phyloP scores from a whole-genome alignment of 2,329 filamentous ascomycete genomes.

The Claviceps purpurea region DNA sequence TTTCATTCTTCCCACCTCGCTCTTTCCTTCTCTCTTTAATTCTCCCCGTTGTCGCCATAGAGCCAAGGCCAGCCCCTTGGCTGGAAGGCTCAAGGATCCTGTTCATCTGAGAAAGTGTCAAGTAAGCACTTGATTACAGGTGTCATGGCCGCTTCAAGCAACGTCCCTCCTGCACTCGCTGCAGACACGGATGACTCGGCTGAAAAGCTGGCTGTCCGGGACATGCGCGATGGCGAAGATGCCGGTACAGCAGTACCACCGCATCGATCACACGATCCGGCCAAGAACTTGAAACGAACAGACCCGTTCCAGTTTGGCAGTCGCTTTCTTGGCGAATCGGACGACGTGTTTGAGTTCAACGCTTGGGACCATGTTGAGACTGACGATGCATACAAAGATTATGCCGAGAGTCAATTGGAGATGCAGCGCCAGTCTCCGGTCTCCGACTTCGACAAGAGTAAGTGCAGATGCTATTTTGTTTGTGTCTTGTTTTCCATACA shows the following conservation, averaged over 20 bases:
- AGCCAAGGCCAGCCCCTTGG: slow-evolving; percentile 1
- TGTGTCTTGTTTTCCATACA: neutral
- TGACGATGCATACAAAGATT: slow-evolving; percentile 76
- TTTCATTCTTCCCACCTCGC: neutral
- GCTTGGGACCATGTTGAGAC: slow-evolving; percentile 98
- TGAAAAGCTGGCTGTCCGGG: slow-evolving; percentile 14
- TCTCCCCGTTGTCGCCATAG: neutral
- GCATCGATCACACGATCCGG: slow-evolving; percentile 58
- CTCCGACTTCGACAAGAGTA: slow-evolving; percentile 81
- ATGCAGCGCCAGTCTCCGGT: slow-evolving; percentile 79
- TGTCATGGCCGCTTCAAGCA: slow-evolving; percentile 9
- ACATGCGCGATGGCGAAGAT: slow-evolving; percentile 6
- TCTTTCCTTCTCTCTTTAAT: neutral
- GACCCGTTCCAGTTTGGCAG: slow-evolving; percentile 96
- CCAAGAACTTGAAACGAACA: slow-evolving; percentile 66
- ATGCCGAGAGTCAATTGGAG: slow-evolving; percentile 70
- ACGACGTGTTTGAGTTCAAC: slow-evolving; percentile 94
- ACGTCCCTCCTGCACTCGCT: slow-evolving; percentile 6
- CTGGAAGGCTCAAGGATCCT: neutral
- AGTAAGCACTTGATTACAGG: neutral
- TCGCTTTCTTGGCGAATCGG: slow-evolving; percentile 66
- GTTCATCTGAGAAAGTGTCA: neutral
- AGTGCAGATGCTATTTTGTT: slow-evolving; percentile 18
- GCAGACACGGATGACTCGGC: slow-evolving; percentile 10
- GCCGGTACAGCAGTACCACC: slow-evolving; percentile 27